Evolutionary conservation across 192 early-diverging fungal species (phyloP), one percentile per base, ranked within the genome.

Genomic region (Gamsiella multidivaricata): DNA sequence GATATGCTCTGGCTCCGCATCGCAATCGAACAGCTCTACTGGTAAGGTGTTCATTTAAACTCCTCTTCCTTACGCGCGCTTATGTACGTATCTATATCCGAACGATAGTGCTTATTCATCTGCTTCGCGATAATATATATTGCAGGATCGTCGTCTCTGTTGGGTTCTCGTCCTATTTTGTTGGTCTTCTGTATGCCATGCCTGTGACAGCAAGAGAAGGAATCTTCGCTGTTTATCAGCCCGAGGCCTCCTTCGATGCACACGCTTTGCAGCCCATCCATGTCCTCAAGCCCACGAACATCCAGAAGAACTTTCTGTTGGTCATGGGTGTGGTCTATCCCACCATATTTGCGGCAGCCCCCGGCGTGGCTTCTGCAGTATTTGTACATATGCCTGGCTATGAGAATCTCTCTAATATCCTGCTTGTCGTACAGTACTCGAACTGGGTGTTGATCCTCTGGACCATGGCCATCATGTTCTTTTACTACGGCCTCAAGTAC

Each of bases 401-500:
- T 22, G 74, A 50, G 43, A 5, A 50, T 2, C 0, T 61, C 7
- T 61, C 74, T 10, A 31, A 50, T 5, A 69, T 64, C 12, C 46
- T 78, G 22, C 49, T 78, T 25, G 36, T 64, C 10, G 42, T 78
- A 14, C 65, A 78, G 32, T 78, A 78, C 47, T 61, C 66, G 1
- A 78, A 78, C 39, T 78, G 74, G 74, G 74, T 69, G 0, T 34
- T 78, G 45, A 78, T 78, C 18, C 74, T 78, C 26, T 78, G 59
- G 58, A 51, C 66, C 20, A 78, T 78, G 74, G 60, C 74, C 22
- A 57, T 69, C 43, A 69, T 78, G 74, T 78, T 78, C 54, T 78
- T 78, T 53, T 78, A 78, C 60, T 78, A 78, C 49, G 74, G 74
- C 10, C 60, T 78, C 52, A 78, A 78, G 61, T 78, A 78, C 64